phyloP scores from a whole-genome alignment of 2,329 filamentous ascomycete genomes.

The Gnomoniopsis sp. region DNA sequence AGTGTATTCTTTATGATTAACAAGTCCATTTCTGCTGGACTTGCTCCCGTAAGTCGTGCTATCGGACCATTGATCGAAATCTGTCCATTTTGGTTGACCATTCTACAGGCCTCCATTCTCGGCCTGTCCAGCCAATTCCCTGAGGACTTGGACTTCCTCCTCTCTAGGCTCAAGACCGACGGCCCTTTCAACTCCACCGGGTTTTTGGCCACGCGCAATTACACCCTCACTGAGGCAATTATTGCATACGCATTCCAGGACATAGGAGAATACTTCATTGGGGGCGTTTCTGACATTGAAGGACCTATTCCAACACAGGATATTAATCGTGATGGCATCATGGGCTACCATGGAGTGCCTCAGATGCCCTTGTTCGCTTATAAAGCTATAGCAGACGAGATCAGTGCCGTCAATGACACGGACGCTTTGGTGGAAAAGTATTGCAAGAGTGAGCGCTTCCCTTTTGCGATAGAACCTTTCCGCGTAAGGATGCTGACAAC shows the following conservation, averaged over 20 bases:
- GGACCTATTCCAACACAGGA: slow-evolving; percentile 21
- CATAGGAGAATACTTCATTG: slow-evolving; percentile 27
- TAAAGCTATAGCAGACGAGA: slow-evolving; percentile 45
- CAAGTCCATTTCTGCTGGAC: slow-evolving; percentile 18
- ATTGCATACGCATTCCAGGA: slow-evolving; percentile 21
- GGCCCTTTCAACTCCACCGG: slow-evolving; percentile 22
- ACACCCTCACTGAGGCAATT: slow-evolving; percentile 17
- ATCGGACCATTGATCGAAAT: too few relatives aligned
- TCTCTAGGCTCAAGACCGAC: slow-evolving; percentile 19
- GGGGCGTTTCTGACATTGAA: slow-evolving; percentile 22
- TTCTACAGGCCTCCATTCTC: slow-evolving; percentile 15
- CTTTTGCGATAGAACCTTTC: too few relatives aligned
- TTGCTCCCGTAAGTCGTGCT: background rate
- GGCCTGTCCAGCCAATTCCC: slow-evolving; percentile 33
- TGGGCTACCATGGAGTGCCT: slow-evolving; percentile 36
- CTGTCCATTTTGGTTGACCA: background rate
- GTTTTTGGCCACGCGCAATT: slow-evolving; percentile 22
- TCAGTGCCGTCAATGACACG: slow-evolving; percentile 39
- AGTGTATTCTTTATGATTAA: slow-evolving; percentile 33
- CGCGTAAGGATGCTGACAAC: background rate
- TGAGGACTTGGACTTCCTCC: slow-evolving; percentile 24
- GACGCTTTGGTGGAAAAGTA: slow-evolving; percentile 39
- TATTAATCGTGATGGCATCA: slow-evolving; percentile 27
- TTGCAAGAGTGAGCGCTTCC: slow-evolving; percentile 28
- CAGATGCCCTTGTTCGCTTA: slow-evolving; percentile 47